Percentiles rank a stretch among this genome's conserved stretches.
Conservation (phyloP, 306 rosid genomes). For the Prinsepia uniflora region DNA sequence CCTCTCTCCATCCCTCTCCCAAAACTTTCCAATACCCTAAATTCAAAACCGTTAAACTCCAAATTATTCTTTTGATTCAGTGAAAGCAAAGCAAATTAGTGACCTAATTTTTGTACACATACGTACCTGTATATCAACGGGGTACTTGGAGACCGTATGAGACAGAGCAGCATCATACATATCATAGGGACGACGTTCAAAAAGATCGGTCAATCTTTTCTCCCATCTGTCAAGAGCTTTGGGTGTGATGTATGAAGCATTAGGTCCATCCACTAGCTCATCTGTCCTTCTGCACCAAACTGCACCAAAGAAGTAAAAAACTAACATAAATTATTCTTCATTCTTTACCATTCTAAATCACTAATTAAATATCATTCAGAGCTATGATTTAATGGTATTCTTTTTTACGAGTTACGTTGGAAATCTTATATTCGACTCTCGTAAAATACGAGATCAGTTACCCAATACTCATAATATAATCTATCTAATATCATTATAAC, state of each 20-base stretch:
- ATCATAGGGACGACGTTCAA: conserved; percentile 77
- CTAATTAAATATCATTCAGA: neutral
- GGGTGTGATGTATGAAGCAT: conserved; percentile 90
- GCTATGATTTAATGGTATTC: too few relatives aligned
- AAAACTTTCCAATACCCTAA: too few relatives aligned
- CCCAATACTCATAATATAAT: too few relatives aligned
- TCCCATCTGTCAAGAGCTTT: conserved; percentile 96
- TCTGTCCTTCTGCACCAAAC: conserved; percentile 99
- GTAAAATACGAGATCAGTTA: too few relatives aligned
- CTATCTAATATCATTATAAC: too few relatives aligned
- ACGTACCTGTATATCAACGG: conserved; percentile 84
- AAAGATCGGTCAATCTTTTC: conserved; percentile 59
- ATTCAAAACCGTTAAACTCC: too few relatives aligned
- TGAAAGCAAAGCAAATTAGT: too few relatives aligned
- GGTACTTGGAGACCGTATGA: conserved; percentile 68
- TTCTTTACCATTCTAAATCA: conserved; percentile 6
- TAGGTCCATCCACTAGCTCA: conserved; percentile 94
- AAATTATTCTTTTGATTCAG: too few relatives aligned
- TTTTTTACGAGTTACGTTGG: too few relatives aligned
- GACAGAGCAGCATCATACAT: conserved; percentile 97
- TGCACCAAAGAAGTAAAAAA: conserved; percentile 19
- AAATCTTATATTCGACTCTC: too few relatives aligned
- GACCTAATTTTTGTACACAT: too few relatives aligned
- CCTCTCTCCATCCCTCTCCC: too few relatives aligned
- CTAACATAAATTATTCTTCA: neutral